phyloP scores from a whole-genome alignment of 192 early-diverging fungal genomes.

The Podila minutissima region DNA sequence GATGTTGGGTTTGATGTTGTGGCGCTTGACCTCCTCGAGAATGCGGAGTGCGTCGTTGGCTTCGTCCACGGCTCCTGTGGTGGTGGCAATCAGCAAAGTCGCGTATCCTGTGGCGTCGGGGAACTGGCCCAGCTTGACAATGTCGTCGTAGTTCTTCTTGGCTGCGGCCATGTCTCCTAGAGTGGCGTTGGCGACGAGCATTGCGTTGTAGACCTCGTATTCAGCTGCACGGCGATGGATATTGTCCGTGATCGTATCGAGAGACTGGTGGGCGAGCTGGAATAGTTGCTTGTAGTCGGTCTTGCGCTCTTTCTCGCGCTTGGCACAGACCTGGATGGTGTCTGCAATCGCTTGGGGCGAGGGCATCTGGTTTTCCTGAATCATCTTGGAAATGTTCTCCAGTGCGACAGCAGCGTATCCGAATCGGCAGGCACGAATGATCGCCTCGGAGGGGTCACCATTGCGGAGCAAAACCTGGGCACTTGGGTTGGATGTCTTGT shows the following conservation, averaged over 20 bases:
- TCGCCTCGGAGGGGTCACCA: conserved; percentile 40
- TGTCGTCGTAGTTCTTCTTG: conserved; percentile 63
- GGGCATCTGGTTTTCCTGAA: conserved; percentile 27
- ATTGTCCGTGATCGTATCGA: conserved; percentile 19
- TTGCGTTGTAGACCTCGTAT: conserved; percentile 55
- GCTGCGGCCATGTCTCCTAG: conserved; percentile 57
- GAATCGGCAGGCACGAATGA: conserved; percentile 37
- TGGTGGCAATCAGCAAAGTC: conserved; percentile 57
- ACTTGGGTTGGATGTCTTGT: conserved; percentile 2
- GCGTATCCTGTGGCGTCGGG: conserved; percentile 66
- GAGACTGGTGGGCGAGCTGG: conserved; percentile 16
- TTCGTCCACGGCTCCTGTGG: conserved; percentile 61
- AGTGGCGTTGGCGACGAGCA: conserved; percentile 61
- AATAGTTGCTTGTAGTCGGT: conserved; percentile 44
- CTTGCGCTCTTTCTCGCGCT: conserved; percentile 40
- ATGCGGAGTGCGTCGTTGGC: conserved; percentile 61
- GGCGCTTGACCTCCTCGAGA: conserved; percentile 64
- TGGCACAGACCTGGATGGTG: conserved; percentile 46
- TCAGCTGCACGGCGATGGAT: conserved; percentile 11
- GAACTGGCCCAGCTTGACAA: conserved; percentile 53
- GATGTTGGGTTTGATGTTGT: conserved; percentile 60
- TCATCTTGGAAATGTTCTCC: conserved; percentile 32
- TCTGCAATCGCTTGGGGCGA: conserved; percentile 45
- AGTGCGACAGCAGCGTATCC: conserved; percentile 30
- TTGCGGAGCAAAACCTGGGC: conserved; percentile 21